Evolutionary conservation across 257 asterid species (phyloP).

Genomic region (Ligustrum vulgare): DNA sequence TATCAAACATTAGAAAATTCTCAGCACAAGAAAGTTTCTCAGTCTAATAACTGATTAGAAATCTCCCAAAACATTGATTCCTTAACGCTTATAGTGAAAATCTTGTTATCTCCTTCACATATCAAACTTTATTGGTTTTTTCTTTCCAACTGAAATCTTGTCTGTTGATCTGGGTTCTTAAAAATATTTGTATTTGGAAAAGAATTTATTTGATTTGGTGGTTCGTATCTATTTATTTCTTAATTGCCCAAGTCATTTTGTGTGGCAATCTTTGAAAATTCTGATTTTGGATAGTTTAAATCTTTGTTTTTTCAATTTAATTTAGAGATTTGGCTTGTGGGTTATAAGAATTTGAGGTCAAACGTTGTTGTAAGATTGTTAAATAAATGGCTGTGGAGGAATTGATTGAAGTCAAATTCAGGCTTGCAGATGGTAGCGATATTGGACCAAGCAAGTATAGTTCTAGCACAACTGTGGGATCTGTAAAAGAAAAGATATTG

Average conservation of each 20-base stretch:
- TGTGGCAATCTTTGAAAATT: conserved; percentile 5
- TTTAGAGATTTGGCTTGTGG: conserved; percentile 30
- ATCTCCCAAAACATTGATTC: not conserved
- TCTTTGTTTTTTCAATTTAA: not conserved
- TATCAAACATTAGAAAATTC: not conserved
- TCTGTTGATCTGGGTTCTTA: conserved; percentile 15
- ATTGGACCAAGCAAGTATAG: conserved; percentile 85
- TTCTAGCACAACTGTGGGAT: conserved; percentile 61
- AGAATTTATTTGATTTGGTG: not conserved
- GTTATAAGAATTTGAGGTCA: conserved; percentile 37
- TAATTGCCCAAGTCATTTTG: not conserved
- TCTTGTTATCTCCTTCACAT: not conserved
- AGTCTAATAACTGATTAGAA: not conserved
- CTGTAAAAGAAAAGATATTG: conserved; percentile 87
- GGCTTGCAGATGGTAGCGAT: conserved; percentile 95
- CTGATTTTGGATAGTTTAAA: not conserved
- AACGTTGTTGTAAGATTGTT: conserved; percentile 23
- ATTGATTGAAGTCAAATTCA: conserved; percentile 79
- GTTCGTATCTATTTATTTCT: not conserved
- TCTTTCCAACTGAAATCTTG: not conserved
- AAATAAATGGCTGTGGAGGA: conserved; percentile 87
- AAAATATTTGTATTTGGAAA: not conserved
- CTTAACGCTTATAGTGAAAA: no score
- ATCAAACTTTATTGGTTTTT: not conserved
- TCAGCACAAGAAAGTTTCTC: not conserved